Conservation (phyloP, 345 rosid species). For the Angophora floribunda region DNA sequence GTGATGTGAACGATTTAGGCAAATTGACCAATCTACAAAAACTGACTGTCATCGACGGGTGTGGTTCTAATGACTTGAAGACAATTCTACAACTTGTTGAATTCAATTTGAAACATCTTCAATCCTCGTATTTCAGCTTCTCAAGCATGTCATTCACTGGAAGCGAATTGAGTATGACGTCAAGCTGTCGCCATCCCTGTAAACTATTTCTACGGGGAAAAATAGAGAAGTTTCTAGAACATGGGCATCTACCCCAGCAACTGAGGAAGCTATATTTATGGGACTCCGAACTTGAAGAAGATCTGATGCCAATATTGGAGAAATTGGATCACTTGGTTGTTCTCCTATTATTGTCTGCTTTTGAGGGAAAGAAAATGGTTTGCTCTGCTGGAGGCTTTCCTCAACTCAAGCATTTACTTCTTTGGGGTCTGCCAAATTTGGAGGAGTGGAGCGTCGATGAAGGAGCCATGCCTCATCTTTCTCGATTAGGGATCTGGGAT, state of each 20-base stretch:
- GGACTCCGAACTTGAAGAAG: conserved; percentile 22
- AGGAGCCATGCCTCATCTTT: background rate
- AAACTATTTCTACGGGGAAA: conserved; percentile 5
- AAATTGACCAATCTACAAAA: conserved; percentile 2
- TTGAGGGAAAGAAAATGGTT: no score
- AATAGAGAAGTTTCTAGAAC: conserved; percentile 12
- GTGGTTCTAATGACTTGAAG: background rate
- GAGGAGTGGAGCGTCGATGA: background rate
- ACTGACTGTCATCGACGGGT: background rate
- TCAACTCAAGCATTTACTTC: background rate
- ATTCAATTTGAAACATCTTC: background rate
- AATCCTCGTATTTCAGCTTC: background rate
- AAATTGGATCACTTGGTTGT: no score
- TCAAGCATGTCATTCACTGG: background rate
- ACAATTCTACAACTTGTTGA: conserved; percentile 1
- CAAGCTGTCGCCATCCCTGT: conserved; percentile 6
- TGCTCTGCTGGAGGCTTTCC: no score
- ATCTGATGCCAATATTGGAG: conserved; percentile 32
- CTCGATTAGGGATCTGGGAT: background rate
- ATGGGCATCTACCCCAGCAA: conserved; percentile 13
- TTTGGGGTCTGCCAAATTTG: no score
- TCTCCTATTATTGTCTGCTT: no score
- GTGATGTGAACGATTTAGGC: background rate
- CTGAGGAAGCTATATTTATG: conserved; percentile 23
- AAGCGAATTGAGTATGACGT: background rate